phyloP scores from a whole-genome alignment of 305 asterid genomes.

The Fraxinus angustifolia region DNA sequence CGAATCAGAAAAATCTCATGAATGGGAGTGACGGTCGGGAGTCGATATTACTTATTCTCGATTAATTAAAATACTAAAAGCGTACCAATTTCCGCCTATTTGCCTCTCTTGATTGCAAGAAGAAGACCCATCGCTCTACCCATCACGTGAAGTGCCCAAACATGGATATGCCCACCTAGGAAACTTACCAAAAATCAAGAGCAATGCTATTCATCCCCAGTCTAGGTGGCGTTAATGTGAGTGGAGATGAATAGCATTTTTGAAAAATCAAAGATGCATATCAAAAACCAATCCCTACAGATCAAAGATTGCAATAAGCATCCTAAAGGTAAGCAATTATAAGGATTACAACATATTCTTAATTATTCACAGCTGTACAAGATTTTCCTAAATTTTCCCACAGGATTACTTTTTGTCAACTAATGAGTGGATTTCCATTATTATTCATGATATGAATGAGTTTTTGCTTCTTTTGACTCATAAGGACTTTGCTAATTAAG shows the following conservation, averaged over 20 bases:
- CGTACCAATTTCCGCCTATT: background rate
- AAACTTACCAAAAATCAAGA: background rate
- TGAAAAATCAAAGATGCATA: background rate
- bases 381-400: background rate
- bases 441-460: background rate
- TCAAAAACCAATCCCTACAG: background rate
- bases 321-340: background rate
- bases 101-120: no score
- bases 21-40: no score
- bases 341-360: background rate
- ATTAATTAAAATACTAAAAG: background rate
- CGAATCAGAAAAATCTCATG: background rate
- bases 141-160: no score
- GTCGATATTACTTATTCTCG: background rate
- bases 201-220: no score
- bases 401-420: background rate
- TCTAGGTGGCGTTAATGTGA: no score
- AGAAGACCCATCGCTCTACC: no score
- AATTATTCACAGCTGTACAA: background rate
- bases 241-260: no score
- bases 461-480: background rate
- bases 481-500: background rate
- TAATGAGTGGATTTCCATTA: background rate
- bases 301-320: background rate
- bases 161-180: background rate